These are phyloP conservation scores for Phellinidium pouzarii DNA, from an alignment of 1,284 basidiomycete genomes.

Conservation along the genomic window DNA sequence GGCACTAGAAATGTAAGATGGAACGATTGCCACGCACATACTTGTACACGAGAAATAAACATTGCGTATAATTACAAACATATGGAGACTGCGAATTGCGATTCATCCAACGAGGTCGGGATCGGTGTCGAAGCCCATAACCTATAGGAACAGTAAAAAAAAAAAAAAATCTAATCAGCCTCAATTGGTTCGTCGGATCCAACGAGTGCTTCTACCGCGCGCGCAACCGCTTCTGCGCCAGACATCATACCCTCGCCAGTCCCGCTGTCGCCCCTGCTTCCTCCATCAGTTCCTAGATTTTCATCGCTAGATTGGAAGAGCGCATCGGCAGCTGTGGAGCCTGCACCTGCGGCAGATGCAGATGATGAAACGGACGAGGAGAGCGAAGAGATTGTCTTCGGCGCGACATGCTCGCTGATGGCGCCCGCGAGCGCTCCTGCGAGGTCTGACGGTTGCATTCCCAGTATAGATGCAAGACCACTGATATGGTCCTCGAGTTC, in stretches of 20 bases:
- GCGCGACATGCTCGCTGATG: slow-evolving; percentile 49
- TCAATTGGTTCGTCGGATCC: slow-evolving; percentile 9
- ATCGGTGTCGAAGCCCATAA: slow-evolving; percentile 7
- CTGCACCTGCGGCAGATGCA: slow-evolving; percentile 27
- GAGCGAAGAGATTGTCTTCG: slow-evolving; percentile 49
- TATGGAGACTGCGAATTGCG: neutral
- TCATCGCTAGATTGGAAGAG: slow-evolving; percentile 28
- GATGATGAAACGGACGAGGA: slow-evolving; percentile 26
- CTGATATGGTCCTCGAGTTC: slow-evolving; percentile 48
- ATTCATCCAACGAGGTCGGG: slow-evolving; percentile 10
- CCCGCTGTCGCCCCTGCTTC: slow-evolving; percentile 23
- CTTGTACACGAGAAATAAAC: too few species aligned
- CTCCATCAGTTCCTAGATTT: slow-evolving; percentile 8
- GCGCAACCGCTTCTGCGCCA: slow-evolving; percentile 10
- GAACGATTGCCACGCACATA: too few species aligned
- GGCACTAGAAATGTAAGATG: too few species aligned
- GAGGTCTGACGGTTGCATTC: slow-evolving; percentile 51
- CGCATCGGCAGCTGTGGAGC: slow-evolving; percentile 38
- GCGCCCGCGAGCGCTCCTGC: slow-evolving; percentile 55
- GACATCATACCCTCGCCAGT: slow-evolving; percentile 25
- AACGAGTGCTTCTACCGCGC: slow-evolving; percentile 17
- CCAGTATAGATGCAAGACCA: slow-evolving; percentile 52
- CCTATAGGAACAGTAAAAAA: neutral
- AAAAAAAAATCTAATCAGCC: slow-evolving; percentile 3
- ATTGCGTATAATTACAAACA: neutral